Evolutionary conservation across 2,329 filamentous ascomycete species (phyloP), one percentile per base, ranked within the genome.

Genomic region (Zarea fungicola): DNA sequence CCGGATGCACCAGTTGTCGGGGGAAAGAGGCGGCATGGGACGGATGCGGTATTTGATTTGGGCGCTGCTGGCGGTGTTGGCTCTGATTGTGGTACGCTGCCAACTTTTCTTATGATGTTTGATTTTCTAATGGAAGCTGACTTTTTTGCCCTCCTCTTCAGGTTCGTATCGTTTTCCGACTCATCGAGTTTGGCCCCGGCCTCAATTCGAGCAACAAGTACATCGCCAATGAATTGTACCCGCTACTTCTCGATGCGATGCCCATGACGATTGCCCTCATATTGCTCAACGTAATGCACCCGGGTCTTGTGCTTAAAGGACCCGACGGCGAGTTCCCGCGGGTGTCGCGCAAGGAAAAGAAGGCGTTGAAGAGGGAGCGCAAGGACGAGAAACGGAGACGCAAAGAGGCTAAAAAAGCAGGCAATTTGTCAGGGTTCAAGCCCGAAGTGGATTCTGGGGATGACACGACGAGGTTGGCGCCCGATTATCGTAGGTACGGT

Each of bases 111-210:
- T 31, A 21, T 29, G 13, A 19, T 1, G 19, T 16, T 40, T 19
- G 13, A 4, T 23, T 19, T 31, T n/a, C 29, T 41, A 18, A 23
- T 41, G 25, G 29, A n/a, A n/a, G n/a, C n/a, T 14, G 11, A 32
- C 8, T 49, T 36, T 22, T 6, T n/a, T 18, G 16, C 18, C 11
- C 19, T 13, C 6, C 22, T 18, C 14, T 42, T 39, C 43, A 78
- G 70, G 60, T 73, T 23, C 76, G 81, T 28, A 83, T 84, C 59
- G 73, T 81, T 54, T 85, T 76, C 62, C 77, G 80, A 25, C 67
- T 85, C 2, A 62, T 70, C 45, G 79, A 85, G 59, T 84, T 77
- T 56, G 67, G 69, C 0, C 64, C 66, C 4, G 76, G 75, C 10
- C 57, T 74, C 18, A 61, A 63, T 34, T 55, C 59, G 6, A 54